Evolutionary conservation across 768 basidiomycete genomes (phyloP).

Genomic region (Astraeus odoratus): DNA sequence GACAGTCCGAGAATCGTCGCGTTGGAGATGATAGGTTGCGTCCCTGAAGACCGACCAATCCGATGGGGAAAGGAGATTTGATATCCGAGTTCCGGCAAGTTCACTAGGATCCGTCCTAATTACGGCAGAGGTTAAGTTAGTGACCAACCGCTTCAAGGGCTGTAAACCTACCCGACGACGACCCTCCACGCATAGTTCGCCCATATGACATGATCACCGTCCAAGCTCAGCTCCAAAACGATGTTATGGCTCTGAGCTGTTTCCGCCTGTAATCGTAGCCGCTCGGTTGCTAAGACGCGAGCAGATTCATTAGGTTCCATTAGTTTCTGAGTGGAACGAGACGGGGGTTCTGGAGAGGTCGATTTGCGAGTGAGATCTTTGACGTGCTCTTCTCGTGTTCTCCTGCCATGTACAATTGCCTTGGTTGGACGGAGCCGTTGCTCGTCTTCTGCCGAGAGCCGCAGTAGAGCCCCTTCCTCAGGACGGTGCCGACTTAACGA

Average conservation of each 20-base stretch:
- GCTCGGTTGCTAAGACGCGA: constrained; percentile 81
- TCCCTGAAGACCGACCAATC: constrained; percentile 83
- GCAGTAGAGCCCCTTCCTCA: constrained; percentile 31
- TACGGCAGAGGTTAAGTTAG: constrained; percentile 10
- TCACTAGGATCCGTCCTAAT: constrained; percentile 76
- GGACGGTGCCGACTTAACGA: constrained; percentile 32
- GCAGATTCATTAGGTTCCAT: constrained; percentile 65
- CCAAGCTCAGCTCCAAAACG: constrained; percentile 88
- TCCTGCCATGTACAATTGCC: constrained; percentile 45
- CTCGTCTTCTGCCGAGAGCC: constrained; percentile 26
- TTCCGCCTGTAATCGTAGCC: constrained; percentile 84
- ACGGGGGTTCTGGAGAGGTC: constrained; percentile 29
- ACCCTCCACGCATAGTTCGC: constrained; percentile 93
- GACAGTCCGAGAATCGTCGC: constrained; percentile 91
- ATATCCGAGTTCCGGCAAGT: constrained; percentile 73
- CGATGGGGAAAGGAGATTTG: constrained; percentile 67
- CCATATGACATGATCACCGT: constrained; percentile 94
- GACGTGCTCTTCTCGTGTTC: constrained; percentile 51
- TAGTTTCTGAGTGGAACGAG: constrained; percentile 37
- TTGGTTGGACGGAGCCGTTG: constrained; percentile 40
- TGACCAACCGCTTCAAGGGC: background rate
- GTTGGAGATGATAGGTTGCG: constrained; percentile 76
- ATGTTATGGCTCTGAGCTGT: constrained; percentile 95
- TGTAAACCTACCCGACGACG: constrained; percentile 70
- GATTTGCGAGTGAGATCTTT: constrained; percentile 39